Conservation (phyloP, 2,329 filamentous ascomycete genomes). For the Microthyrium microscopicum region DNA sequence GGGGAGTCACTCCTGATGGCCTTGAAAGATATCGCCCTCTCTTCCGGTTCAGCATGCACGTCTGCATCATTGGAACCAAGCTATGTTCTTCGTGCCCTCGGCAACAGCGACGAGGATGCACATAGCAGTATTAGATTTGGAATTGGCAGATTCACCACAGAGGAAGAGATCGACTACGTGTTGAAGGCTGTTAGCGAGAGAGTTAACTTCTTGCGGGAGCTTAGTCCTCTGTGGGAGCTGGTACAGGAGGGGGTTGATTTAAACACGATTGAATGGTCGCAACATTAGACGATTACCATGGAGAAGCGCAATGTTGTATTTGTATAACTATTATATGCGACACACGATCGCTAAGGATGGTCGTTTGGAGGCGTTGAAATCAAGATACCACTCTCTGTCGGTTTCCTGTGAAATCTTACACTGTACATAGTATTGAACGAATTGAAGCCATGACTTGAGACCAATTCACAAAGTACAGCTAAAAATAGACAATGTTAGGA, state of each 20-base stretch:
- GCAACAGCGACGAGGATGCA: conserved; percentile 91
- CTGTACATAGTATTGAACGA: no score
- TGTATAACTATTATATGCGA: no score
- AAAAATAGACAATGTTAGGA: no score
- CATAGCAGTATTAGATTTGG: conserved; percentile 97
- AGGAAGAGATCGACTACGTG: conserved; percentile 92
- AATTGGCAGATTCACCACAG: conserved; percentile 91
- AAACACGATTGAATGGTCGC: conserved; percentile 95
- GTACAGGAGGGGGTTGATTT: conserved; percentile 94
- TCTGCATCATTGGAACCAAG: conserved; percentile 92
- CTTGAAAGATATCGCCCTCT: conserved; percentile 91
- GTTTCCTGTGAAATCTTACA: no score
- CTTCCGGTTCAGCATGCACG: conserved; percentile 91
- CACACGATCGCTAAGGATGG: no score
- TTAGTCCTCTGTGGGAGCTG: conserved; percentile 92
- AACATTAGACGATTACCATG: conserved; percentile 76
- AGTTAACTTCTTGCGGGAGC: conserved; percentile 80
- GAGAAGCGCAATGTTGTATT: no score
- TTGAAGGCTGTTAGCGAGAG: conserved; percentile 83
- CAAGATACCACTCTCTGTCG: no score
- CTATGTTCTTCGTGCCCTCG: conserved; percentile 85
- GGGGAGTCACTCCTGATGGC: conserved; percentile 97
- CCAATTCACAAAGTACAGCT: no score
- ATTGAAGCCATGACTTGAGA: no score
- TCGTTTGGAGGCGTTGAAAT: no score